Evolutionary conservation across 2,329 filamentous ascomycete genomes (phyloP), one percentile per base, ranked within the genome.

Genomic region (Ascochyta clinopodiicola): DNA sequence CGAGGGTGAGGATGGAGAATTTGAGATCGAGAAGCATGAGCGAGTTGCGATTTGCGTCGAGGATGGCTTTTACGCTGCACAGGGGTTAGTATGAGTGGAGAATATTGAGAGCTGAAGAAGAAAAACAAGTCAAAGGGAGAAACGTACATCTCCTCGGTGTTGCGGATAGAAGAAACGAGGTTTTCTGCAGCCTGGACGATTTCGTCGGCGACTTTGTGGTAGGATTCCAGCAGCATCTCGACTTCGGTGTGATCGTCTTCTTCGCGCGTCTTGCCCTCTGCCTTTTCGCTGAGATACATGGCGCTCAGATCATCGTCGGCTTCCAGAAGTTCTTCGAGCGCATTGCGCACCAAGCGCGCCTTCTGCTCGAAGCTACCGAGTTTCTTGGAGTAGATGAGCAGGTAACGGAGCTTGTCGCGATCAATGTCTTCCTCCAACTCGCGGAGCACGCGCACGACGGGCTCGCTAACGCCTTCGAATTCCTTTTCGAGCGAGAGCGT

Each of bases 341-440:
- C 92, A 71, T 98, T 94, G 57, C 95, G 86, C 40, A 99, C 94
- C 27, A 99, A 81, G 70, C 94, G 90, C 15, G 92, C 94, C 75
- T 96, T 98, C 76, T 98, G 95, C 78, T 98, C 95, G 75, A 99
- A 99, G 2, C 93, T 96, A 73, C 92, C 95, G 45, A 99, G 84
- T 68, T 94, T 91, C 80, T 99, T 99, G 22, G 92, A 96, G 73
- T 96, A 88, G 55, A 98, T 93, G 52, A 99, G 86, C 40, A 99
- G 83, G 64, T 96, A 86, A 7, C 95, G 86, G 43, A 99, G 82
- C 80, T 96, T 96, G 75, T 98, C 92, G 38, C 95, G 84, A 73
- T 98, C 94, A 56, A 99, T 97, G 64, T 98, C 95, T 69, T 97
- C 93, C 78, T 99, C 95, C 7, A 99, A 82, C 67, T 96, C 93